Base-by-base conservation (phyloP, 345 rosid genomes). In the Alliaria petiolata region DNA sequence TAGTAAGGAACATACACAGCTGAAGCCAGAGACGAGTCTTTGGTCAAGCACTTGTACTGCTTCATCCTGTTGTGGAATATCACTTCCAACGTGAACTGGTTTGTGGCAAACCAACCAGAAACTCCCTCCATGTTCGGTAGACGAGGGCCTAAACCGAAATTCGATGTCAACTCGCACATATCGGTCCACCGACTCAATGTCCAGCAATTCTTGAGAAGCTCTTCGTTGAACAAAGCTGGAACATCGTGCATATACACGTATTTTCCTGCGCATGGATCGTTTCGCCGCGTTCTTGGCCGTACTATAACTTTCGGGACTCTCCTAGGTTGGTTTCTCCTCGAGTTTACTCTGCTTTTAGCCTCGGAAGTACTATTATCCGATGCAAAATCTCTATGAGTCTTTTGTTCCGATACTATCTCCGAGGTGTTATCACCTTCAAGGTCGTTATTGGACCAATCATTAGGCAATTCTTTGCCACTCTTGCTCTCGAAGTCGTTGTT, bases 51-150 rank as follows among this genome's bases (percentile, higher is more conserved):
- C 63, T 80, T 81, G 76, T 90, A 90, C 26, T 81, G 90, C 49
- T 85, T 90, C 95, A 90, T 90, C 67, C 95, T 81, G 54, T 81
- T 87, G 76, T 88, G 90, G 70, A 90, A 88, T 67, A 92, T 87
- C 28, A 90, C 87, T 76, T 92, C 95, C 52, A 90, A 65, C 38
- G 85, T 78, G 81, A 92, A 92, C 16, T 92, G 96, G 38, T 87
- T 81, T 1, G 98, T 92, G 0, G 82, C 82, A 58, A 71, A 92
- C 91, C 96, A 92, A 15, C 95, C 93, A 6, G 81, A 65, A 6
- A 83, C 76, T 44, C 75, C 82, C 0, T 77, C 87, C 17, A 75
- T 16, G 35, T 79, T 79, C 7, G 76, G 71, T 4, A 89, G 35
- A 13, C n/a, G 60, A 0, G 85, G 89, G 4, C 97, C 96, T 16